Conservation (phyloP, 2,329 filamentous ascomycete species). For the Ascochyta lentis region DNA sequence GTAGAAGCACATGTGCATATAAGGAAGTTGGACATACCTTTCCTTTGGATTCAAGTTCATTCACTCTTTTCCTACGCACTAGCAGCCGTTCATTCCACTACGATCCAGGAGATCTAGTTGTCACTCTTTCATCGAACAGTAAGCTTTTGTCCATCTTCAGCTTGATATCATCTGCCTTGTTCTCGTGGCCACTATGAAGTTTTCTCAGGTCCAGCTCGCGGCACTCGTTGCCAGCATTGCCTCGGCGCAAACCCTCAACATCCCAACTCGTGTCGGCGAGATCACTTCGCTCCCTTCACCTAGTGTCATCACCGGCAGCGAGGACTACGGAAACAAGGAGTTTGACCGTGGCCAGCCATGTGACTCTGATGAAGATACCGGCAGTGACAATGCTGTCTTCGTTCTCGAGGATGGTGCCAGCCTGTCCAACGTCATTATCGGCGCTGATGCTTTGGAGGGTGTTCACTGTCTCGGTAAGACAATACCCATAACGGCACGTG, state of each 20-base stretch:
- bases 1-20: neutral
- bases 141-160: neutral
- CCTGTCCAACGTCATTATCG: conserved; percentile 62
- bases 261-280: conserved; percentile 38
- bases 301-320: conserved; percentile 28
- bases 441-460: conserved; percentile 57
- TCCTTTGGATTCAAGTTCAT: neutral
- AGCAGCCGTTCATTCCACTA: neutral
- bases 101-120: conserved; percentile 12
- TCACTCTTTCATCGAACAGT: neutral
- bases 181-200: conserved; percentile 24
- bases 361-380: conserved; percentile 33
- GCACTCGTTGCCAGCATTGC: conserved; percentile 33
- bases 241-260: conserved; percentile 42
- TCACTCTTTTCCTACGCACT: neutral
- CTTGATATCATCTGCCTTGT: neutral
- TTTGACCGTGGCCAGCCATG: conserved; percentile 31
- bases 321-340: conserved; percentile 30
- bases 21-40: neutral
- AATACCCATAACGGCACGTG: neutral
- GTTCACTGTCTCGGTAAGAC: conserved; percentile 56
- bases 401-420: conserved; percentile 58
- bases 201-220: conserved; percentile 27
- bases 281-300: conserved; percentile 39
- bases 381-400: conserved; percentile 55